These are phyloP conservation scores for Tolypocladium tropicale DNA, from an alignment of 2,329 filamentous ascomycete genomes.

Conservation along the genomic window DNA sequence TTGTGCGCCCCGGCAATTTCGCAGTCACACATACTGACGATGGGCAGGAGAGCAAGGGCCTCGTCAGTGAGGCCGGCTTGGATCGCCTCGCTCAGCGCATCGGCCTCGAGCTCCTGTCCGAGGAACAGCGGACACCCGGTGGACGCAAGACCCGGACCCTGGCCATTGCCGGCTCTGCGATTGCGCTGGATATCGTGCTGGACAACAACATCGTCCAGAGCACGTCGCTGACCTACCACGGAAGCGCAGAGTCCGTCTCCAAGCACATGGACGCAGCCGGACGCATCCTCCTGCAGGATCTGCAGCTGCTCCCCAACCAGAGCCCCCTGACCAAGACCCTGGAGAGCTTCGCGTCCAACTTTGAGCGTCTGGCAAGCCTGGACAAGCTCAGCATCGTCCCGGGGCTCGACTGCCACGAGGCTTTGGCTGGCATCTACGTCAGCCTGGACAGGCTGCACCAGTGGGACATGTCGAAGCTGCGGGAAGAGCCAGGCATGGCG, in stretches of 20 bases:
- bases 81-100: slow-evolving; percentile 57
- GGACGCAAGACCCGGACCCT: slow-evolving; percentile 43
- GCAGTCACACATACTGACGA: slow-evolving; percentile 1
- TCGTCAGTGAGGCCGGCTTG: slow-evolving; percentile 66
- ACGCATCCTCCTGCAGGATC: slow-evolving; percentile 54
- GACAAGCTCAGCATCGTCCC: slow-evolving; percentile 63
- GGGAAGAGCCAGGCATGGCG: slow-evolving; percentile 34
- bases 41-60: slow-evolving; percentile 38
- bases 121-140: slow-evolving; percentile 36
- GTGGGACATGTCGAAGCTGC: slow-evolving; percentile 54
- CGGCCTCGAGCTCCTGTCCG: slow-evolving; percentile 55
- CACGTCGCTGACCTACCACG: slow-evolving; percentile 53
- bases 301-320: slow-evolving; percentile 49
- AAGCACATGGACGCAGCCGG: slow-evolving; percentile 52
- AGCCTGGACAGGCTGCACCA: slow-evolving; percentile 60
- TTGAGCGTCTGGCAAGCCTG: slow-evolving; percentile 57
- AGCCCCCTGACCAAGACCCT: slow-evolving; percentile 60
- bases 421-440: slow-evolving; percentile 61
- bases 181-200: slow-evolving; percentile 52
- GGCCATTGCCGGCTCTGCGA: slow-evolving; percentile 50
- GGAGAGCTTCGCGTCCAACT: slow-evolving; percentile 59
- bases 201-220: slow-evolving; percentile 51
- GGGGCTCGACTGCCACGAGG: slow-evolving; percentile 66
- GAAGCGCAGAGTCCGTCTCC: slow-evolving; percentile 46
- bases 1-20: slow-evolving; percentile 8